Base-by-base conservation (phyloP, 768 basidiomycete species). In the Flagelloscypha sp. region DNA sequence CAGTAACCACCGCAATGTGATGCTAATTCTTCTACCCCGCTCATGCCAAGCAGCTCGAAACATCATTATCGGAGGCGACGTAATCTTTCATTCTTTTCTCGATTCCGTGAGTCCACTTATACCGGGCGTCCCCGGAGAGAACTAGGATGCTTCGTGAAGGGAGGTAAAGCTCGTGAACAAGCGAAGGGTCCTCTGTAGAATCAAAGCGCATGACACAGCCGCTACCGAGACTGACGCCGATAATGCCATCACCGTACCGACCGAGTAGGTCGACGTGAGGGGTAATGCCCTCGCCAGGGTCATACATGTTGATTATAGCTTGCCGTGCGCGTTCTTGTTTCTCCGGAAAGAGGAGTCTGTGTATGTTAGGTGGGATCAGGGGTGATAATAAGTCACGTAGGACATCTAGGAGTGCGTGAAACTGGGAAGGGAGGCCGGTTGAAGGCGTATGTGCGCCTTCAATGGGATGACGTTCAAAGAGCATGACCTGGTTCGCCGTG, bases 71-170 rank as follows among this genome's bases (percentile, higher is more conserved):
- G 16, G 48, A 42, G 29, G 39, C 36, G 12, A 92, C 81, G 36
- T 66, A 57, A 52, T 93, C 89, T 24, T 66, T 63, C 24, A 46
- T 59, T 35, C 72, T 59, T 35, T 68, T 68, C 21, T 76, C 72
- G 38, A 98, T 98, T 4, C 85, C 93, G 56, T 98, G 93, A 7
- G 75, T 76, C 87, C 89, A 97, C 3, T 60, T 55, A 55, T 87
- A 95, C 24, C 93, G 72, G 10, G 93, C 87, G 22, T 83, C 81
- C 22, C 76, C 78, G 4, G 78, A 75, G 41, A 98, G 63, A 30
- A 90, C 76, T 38, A 93, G 63, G 15, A 94, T 60, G 40, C 81
- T 84, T 32, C 84, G 59, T 36, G 76, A 72, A 1, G 86, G 82
- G 12, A 98, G 68, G 54, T 83, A 86, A 18, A 92, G 43, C 34